Percentiles rank a stretch among this genome's conserved stretches.
These are phyloP conservation scores for Solanum hybrid DNA, from an alignment of 305 asterid species.

Conservation along the genomic window DNA sequence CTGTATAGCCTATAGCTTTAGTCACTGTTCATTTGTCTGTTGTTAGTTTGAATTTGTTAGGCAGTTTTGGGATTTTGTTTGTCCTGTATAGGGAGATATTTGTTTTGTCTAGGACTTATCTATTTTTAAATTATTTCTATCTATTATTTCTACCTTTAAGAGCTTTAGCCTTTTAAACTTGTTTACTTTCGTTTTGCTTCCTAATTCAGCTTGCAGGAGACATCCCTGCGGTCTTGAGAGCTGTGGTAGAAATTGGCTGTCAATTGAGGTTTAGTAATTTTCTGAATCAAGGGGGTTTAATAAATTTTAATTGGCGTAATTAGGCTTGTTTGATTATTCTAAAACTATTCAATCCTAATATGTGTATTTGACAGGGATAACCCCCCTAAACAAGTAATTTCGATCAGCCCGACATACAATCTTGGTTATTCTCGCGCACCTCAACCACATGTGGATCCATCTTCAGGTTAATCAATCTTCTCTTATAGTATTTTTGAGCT, in stretches of 20 bases:
- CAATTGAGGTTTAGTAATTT: constrained; percentile 54
- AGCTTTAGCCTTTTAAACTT: neutral
- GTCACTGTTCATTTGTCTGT: neutral
- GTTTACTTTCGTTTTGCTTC: constrained; percentile 2
- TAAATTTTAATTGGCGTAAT: neutral
- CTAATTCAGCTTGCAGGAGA: constrained; percentile 74
- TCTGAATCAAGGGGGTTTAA: neutral
- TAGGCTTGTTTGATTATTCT: neutral
- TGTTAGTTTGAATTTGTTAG: neutral
- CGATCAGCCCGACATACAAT: constrained; percentile 56
- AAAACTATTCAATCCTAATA: neutral
- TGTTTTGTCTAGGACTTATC: neutral
- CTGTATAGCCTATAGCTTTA: neutral
- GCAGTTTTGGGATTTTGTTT: neutral
- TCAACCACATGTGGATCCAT: constrained; percentile 54
- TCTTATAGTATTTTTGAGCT: constrained; percentile 1
- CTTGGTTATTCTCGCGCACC: constrained; percentile 37
- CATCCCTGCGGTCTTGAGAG: constrained; percentile 75
- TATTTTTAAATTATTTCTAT: neutral
- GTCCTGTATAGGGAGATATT: neutral
- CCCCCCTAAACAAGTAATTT: constrained; percentile 84
- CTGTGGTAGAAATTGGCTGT: constrained; percentile 83
- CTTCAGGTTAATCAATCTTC: constrained; percentile 47
- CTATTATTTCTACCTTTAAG: neutral
- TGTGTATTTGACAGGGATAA: constrained; percentile 48